Conservation (phyloP, 2,329 filamentous ascomycete genomes). For the Periconia digitata region DNA sequence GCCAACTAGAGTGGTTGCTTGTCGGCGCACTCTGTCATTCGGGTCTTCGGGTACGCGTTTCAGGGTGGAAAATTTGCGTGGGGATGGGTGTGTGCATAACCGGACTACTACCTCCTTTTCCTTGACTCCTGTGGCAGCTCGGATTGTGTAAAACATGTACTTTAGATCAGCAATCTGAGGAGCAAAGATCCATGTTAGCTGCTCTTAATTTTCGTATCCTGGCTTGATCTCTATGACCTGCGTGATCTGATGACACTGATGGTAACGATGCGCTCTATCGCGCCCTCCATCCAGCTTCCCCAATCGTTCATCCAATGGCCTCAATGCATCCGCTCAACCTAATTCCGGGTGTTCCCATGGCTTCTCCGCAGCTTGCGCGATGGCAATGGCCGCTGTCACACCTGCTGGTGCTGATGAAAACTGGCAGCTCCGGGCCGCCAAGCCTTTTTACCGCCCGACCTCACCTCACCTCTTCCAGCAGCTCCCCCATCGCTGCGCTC, state of each 20-base stretch:
- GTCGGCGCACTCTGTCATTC: conserved; percentile 31
- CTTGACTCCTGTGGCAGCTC: conserved; percentile 44
- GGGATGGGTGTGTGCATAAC: conserved; percentile 45
- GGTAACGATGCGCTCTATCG: too few species aligned
- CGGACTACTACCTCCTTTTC: conserved; percentile 39
- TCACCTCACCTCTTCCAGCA: conserved; percentile 24
- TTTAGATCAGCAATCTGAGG: conserved; percentile 47
- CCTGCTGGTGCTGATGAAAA: conserved; percentile 18
- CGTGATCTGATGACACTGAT: conserved; percentile 34
- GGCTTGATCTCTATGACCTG: too few species aligned
- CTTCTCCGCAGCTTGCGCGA: conserved; percentile 18
- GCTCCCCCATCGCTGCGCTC: conserved; percentile 10
- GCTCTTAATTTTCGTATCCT: conserved; percentile 27
- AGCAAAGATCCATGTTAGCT: conserved; percentile 43
- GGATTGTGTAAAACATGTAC: conserved; percentile 49
- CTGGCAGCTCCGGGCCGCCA: conserved; percentile 30
- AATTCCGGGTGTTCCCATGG: conserved; percentile 21
- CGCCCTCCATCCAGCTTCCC: conserved; percentile 14
- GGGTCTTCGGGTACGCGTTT: conserved; percentile 38
- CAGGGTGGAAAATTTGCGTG: conserved; percentile 42
- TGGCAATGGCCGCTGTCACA: conserved; percentile 22
- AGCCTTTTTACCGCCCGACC: conserved; percentile 30
- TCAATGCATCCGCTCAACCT: conserved; percentile 21
- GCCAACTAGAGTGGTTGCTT: conserved; percentile 43
- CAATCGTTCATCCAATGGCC: conserved; percentile 30